phyloP scores from a whole-genome alignment of 305 asterid species.

The Fraxinus latifolia region DNA sequence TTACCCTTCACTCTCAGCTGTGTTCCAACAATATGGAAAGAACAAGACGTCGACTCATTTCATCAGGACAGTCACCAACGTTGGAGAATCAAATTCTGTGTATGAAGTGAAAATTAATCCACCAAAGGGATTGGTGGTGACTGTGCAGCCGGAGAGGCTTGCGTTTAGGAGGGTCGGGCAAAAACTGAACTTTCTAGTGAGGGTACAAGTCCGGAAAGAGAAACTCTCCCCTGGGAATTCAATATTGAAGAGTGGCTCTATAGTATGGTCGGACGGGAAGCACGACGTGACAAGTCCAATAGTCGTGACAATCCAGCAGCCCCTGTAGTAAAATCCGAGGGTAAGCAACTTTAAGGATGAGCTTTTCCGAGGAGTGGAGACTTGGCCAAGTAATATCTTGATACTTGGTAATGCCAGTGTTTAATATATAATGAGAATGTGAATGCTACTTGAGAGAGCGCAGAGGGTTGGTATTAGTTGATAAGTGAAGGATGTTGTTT shows the following conservation, averaged over 20 bases:
- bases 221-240: conserved; percentile 68
- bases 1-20: conserved; percentile 70
- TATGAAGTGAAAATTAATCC: conserved; percentile 51
- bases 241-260: conserved; percentile 61
- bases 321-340: conserved; percentile 31
- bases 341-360: not conserved
- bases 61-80: conserved; percentile 69
- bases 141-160: conserved; percentile 65
- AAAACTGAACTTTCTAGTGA: conserved; percentile 66
- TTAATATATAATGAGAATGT: not conserved
- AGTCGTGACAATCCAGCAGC: conserved; percentile 77
- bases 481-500: not conserved
- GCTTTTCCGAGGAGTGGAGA: not conserved
- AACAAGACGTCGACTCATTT: conserved; percentile 73
- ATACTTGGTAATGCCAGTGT: not conserved
- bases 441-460: conserved; percentile 5
- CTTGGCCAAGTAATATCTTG: not conserved
- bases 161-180: conserved; percentile 76
- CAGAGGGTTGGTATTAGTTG: not conserved
- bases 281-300: conserved; percentile 61
- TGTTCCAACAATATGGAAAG: conserved; percentile 69
- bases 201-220: conserved; percentile 55
- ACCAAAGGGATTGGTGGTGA: conserved; percentile 48
- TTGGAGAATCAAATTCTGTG: conserved; percentile 52
- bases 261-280: conserved; percentile 80